These are phyloP conservation scores for Alternaria solani DNA, from an alignment of 2,329 filamentous ascomycete species.

Conservation along the genomic window DNA sequence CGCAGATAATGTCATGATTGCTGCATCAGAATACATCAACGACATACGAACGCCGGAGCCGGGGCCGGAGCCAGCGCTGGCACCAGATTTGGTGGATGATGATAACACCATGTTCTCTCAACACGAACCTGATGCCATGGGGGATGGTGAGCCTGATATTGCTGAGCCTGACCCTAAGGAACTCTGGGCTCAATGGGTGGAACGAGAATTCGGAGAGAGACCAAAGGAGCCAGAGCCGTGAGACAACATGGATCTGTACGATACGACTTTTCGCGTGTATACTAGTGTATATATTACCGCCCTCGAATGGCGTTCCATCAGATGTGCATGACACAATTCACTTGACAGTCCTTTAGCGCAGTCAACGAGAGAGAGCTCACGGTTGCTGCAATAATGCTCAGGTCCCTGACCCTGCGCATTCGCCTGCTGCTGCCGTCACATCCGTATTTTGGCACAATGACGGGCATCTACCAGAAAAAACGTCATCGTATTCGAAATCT, in stretches of 20 bases:
- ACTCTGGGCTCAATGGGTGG: slow-evolving; percentile 39
- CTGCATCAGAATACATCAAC: slow-evolving; percentile 36
- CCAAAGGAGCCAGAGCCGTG: slow-evolving; percentile 31
- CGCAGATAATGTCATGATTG: slow-evolving; percentile 47
- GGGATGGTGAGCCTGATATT: neutral
- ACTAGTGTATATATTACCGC: slow-evolving; percentile 14
- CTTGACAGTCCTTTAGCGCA: neutral
- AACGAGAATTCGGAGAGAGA: slow-evolving; percentile 38
- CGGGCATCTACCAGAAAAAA: slow-evolving; percentile 1
- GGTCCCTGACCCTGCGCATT: neutral
- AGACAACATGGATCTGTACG: neutral
- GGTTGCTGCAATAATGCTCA: neutral
- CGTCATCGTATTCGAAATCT: neutral
- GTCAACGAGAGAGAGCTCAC: neutral
- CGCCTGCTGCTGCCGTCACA: neutral
- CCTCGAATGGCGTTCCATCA: slow-evolving; percentile 18
- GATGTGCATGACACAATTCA: neutral
- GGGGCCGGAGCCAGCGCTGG: neutral
- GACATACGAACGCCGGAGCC: slow-evolving; percentile 10
- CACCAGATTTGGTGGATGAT: slow-evolving; percentile 8
- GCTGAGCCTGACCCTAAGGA: slow-evolving; percentile 15
- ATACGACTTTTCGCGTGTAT: slow-evolving; percentile 10
- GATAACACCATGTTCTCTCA: slow-evolving; percentile 17
- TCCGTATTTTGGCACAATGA: neutral
- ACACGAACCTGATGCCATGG: slow-evolving; percentile 1